Evolutionary conservation across 805 yeast species (phyloP).

Genomic region (Dipodascus geniculatus): DNA sequence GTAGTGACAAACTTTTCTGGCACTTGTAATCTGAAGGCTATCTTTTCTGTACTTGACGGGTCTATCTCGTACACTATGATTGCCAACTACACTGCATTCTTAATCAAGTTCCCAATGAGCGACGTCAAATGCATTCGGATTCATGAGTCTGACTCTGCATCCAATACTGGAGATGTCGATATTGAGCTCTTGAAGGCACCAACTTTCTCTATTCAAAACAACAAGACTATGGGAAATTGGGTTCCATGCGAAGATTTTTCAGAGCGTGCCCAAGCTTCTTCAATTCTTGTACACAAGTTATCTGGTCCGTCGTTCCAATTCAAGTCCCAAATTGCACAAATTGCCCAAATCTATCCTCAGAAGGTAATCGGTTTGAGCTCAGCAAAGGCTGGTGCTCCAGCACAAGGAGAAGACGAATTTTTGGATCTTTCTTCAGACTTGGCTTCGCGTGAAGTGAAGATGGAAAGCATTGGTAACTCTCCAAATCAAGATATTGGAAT

Average conservation of each 20-base stretch:
- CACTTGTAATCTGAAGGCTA: slow-evolving; percentile 7
- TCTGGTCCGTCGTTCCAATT: slow-evolving; percentile 10
- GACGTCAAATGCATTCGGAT: slow-evolving; percentile 6
- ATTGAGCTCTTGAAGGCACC: slow-evolving; percentile 9
- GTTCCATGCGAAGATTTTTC: slow-evolving; percentile 12
- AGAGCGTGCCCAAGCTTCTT: slow-evolving; percentile 9
- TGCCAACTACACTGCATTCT: slow-evolving; percentile 6
- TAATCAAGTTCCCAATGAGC: slow-evolving; percentile 8
- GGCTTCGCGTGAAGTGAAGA: neutral
- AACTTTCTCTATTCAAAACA: slow-evolving; percentile 7
- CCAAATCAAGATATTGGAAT: neutral
- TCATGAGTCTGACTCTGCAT: slow-evolving; percentile 3
- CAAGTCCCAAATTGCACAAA: slow-evolving; percentile 1
- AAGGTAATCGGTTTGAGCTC: neutral
- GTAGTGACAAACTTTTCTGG: slow-evolving; percentile 1
- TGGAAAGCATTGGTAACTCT: neutral
- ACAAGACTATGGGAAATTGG: slow-evolving; percentile 9
- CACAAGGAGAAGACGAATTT: neutral
- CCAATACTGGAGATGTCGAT: slow-evolving; percentile 9
- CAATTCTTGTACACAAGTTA: slow-evolving; percentile 6
- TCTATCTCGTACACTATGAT: slow-evolving; percentile 9
- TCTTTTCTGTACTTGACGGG: slow-evolving; percentile 10
- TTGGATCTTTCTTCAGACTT: neutral
- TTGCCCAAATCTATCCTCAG: neutral
- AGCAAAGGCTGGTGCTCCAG: neutral